phyloP scores from a whole-genome alignment of 768 basidiomycete genomes.

The Hericium alpestre region DNA sequence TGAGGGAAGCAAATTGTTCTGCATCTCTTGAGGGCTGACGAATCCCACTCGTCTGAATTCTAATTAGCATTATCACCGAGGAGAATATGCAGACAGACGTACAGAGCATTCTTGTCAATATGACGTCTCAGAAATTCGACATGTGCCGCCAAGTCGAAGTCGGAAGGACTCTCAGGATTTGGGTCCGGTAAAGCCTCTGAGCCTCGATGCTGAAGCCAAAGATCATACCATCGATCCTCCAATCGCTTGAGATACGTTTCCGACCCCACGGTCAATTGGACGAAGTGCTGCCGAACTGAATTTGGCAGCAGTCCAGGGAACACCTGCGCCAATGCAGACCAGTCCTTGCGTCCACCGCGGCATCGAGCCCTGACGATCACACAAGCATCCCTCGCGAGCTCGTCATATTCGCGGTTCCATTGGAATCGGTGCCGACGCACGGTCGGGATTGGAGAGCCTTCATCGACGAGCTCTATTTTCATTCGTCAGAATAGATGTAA shows the following conservation, averaged over 20 bases:
- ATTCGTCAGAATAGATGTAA: neutral
- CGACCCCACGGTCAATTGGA: constrained; percentile 52
- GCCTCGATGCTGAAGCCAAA: constrained; percentile 67
- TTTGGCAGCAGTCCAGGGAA: constrained; percentile 71
- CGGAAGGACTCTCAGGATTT: constrained; percentile 50
- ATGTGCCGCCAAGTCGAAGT: constrained; percentile 77
- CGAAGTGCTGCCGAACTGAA: constrained; percentile 59
- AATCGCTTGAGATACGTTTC: constrained; percentile 70
- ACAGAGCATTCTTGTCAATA: constrained; percentile 84
- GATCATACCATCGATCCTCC: constrained; percentile 70
- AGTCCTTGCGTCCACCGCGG: constrained; percentile 53
- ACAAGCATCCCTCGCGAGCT: constrained; percentile 76
- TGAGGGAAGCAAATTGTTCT: constrained; percentile 27
- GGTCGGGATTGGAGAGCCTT: constrained; percentile 14
- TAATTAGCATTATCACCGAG: constrained; percentile 1
- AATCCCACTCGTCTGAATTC: constrained; percentile 53
- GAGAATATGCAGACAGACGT: constrained; percentile 23
- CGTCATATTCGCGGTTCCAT: constrained; percentile 84
- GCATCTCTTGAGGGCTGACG: constrained; percentile 31
- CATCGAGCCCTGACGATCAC: constrained; percentile 76
- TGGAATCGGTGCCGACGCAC: constrained; percentile 57
- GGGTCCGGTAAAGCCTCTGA: constrained; percentile 60
- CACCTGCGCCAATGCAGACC: constrained; percentile 64
- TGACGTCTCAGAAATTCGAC: constrained; percentile 70
- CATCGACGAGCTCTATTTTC: neutral